Evolutionary conservation across 441 rosid species (phyloP), one percentile per base, ranked within the genome.

Genomic region (Brassica hybrid): DNA sequence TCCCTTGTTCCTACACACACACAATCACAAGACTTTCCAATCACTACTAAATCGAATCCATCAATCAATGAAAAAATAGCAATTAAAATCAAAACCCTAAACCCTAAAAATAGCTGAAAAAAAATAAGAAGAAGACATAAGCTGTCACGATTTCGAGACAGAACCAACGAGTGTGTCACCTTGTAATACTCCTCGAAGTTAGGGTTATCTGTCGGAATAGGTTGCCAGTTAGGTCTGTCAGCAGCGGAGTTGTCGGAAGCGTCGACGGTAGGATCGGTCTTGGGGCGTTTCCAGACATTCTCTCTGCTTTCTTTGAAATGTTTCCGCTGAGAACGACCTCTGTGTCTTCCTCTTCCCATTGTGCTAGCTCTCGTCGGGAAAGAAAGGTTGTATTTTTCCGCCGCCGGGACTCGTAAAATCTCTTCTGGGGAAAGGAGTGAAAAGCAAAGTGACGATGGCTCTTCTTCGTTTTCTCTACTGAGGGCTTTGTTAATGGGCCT

Each of bases 171-270:
- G 13, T 25, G 18, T 6, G 2, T 16, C 21, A 90, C 98, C 92
- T 92, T 88, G 88, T 94, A 94, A 79, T 92, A 94, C 50, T 88
- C 92, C 67, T 90, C 96, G 69, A 94, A 94, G 65, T 86, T 82
- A 27, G 86, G 84, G 81, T 91, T 96, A 71, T 91, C 88, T 27
- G 89, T 90, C 71, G 90, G 72, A 41, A 91, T 91, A 14, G 98
- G 97, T 79, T 88, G 88, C 99, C 99, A 96, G 6, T 66, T 14
- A 13, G 73, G 79, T 50, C 77, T 83, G 16, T 71, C 82, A 11
- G 83, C 6, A 7, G 1, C 71, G 50, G 79, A 10, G 80, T 71
- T 67, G 2, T 27, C 74, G 62, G 76, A 75, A 10, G 85, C 78
- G 58, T 86, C 87, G 32, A 83, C 73, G 36, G 87, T 48, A 69